Base-by-base conservation (phyloP, 352 stramenopile species). In the Globisporangium megalacanthum region DNA sequence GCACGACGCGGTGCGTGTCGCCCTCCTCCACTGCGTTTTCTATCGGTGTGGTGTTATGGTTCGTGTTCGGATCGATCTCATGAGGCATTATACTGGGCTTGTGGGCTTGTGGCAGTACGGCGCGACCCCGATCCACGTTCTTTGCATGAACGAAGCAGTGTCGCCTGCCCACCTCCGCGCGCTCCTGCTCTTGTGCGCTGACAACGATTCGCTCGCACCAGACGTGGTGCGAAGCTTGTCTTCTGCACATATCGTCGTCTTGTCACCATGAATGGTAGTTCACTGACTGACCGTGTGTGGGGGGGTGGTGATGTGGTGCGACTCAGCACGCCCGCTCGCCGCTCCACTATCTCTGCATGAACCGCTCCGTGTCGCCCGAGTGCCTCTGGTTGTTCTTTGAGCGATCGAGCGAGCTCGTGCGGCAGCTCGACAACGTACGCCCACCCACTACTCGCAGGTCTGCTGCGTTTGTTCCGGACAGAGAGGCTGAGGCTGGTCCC, bases 341-440 rank as follows among this genome's bases (percentile, higher is more conserved):
- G 3, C 70, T 91, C 29, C 81, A 91, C 58, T 91, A 91, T 39
- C 44, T 87, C 15, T 89, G 78, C 49, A 83, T 84, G 73, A 89
- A 86, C 56, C 62, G 49, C 13, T 51, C 66, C 0, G 65, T 91
- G 44, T 73, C 73, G 7, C 58, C 79, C 3, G 75, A 91, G 39
- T 60, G 88, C 14, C 49, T 89, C 5, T 91, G 80, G 80, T 65
- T 89, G 13, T 86, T 91, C 42, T 82, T 88, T 33, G 80, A 89
- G 58, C 77, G 75, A 25, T 75, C 65, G 0, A 66, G 72, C 29
- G 74, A 82, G 10, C 59, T 90, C 14, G 71, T 77, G 44, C 71
- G 71, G 14, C 68, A 88, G 37, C 61, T 80, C 25, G 77, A 90
- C 45, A 67, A 72, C 56, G 77, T 88, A 62, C 11, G 20, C 6